Percentiles rank a stretch among this genome's conserved stretches.
Evolutionary conservation across 768 basidiomycete species (phyloP).

Genomic region (Naganishia randhawae): DNA sequence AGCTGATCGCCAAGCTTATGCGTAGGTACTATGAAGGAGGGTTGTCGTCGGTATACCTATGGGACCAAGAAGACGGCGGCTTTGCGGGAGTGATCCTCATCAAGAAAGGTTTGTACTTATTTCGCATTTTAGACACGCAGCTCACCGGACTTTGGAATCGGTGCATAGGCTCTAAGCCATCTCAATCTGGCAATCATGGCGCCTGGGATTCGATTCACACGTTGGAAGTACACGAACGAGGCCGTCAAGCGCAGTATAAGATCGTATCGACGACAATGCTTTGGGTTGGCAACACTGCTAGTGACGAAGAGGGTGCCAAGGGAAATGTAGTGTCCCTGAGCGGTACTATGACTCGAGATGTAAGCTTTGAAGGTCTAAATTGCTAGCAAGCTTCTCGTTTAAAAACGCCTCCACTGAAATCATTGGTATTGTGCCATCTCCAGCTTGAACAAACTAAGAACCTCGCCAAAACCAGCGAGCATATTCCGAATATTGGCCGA

Average conservation of each 20-base stretch:
- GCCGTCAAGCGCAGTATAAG: conserved; percentile 90
- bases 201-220: conserved; percentile 99
- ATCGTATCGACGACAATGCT: conserved; percentile 97
- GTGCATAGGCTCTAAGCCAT: conserved; percentile 22
- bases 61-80: conserved; percentile 93
- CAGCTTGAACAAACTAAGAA: conserved; percentile 85
- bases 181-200: conserved; percentile 55
- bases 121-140: background rate
- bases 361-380: conserved; percentile 50
- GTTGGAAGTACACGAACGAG: conserved; percentile 88
- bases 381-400: background rate
- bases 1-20: background rate
- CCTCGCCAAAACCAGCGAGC: conserved; percentile 71
- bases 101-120: conserved; percentile 70
- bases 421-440: background rate
- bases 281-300: conserved; percentile 63
- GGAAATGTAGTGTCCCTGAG: conserved; percentile 78
- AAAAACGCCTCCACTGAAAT: background rate
- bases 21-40: conserved; percentile 95
- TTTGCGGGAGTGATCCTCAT: conserved; percentile 95
- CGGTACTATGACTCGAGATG: conserved; percentile 97
- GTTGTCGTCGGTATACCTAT: conserved; percentile 90
- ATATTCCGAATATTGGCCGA: conserved; percentile 87
- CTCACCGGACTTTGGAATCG: background rate
- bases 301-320: conserved; percentile 53